Percentiles rank a stretch among this genome's conserved stretches.
These are phyloP conservation scores for Tylopilus felleus DNA, from an alignment of 768 basidiomycete species.

Conservation along the genomic window DNA sequence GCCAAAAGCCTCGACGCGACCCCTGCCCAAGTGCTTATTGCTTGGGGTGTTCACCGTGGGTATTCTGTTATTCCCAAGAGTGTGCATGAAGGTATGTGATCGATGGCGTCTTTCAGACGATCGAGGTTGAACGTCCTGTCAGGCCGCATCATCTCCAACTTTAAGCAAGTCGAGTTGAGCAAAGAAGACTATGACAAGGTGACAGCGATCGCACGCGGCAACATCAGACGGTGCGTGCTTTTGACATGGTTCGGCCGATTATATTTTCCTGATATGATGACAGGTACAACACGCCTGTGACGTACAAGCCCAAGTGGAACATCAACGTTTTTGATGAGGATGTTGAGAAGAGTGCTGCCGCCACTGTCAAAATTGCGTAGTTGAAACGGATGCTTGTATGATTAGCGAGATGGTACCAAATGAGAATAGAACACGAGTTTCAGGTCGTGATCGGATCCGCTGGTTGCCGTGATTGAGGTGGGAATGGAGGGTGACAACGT, in stretches of 20 bases:
- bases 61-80: conserved; percentile 85
- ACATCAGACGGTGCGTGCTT: conserved; percentile 32
- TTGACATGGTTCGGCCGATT: background rate
- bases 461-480: background rate
- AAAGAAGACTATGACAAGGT: conserved; percentile 61
- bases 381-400: conserved; percentile 4
- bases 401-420: background rate
- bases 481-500: no score
- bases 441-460: background rate
- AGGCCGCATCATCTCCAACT: conserved; percentile 72
- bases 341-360: conserved; percentile 42
- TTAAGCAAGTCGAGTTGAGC: conserved; percentile 66
- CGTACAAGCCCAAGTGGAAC: conserved; percentile 62
- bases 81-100: conserved; percentile 51
- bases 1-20: conserved; percentile 62
- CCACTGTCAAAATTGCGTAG: conserved; percentile 33
- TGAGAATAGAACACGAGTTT: background rate
- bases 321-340: conserved; percentile 69
- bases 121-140: background rate
- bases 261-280: background rate
- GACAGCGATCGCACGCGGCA: conserved; percentile 38
- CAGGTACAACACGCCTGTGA: conserved; percentile 58
- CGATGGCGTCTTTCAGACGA: background rate
- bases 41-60: conserved; percentile 74
- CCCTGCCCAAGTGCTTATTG: conserved; percentile 78